A percentile compares a stretch with the other conserved stretches of the same genome.
Evolutionary conservation across 2,329 filamentous ascomycete genomes (phyloP).

Genomic region (Herpomyces periplanetae): DNA sequence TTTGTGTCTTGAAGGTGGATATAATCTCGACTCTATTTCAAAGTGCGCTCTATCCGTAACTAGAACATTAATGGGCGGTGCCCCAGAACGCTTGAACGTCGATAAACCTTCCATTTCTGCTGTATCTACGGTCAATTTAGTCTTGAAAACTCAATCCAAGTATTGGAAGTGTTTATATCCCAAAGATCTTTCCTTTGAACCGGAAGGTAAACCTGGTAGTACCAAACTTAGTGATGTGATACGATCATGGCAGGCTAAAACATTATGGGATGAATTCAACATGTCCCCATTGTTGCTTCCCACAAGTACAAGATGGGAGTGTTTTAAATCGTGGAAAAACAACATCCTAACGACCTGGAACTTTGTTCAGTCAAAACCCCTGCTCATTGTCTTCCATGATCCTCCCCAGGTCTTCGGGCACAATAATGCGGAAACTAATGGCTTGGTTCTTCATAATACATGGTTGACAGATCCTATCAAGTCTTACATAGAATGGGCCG

Average conservation of each 20-base stretch:
- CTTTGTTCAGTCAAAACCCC: conserved; percentile 20
- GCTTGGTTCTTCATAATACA: conserved; percentile 40
- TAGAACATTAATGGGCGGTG: conserved; percentile 72
- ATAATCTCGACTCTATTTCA: conserved; percentile 63
- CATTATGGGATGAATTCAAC: conserved; percentile 25
- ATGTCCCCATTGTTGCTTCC: conserved; percentile 53
- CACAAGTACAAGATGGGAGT: conserved; percentile 19
- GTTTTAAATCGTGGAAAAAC: conserved; percentile 42
- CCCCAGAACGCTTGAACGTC: conserved; percentile 20
- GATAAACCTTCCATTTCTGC: conserved; percentile 12
- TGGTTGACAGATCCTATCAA: conserved; percentile 35
- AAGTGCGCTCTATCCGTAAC: conserved; percentile 68
- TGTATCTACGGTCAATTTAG: conserved; percentile 16
- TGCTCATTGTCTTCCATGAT: conserved; percentile 65
- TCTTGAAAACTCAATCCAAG: conserved; percentile 16
- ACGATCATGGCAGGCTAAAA: conserved; percentile 29
- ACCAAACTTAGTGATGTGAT: conserved; percentile 40
- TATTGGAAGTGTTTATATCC: conserved; percentile 72
- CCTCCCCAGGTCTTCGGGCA: conserved; percentile 14
- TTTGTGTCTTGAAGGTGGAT: conserved; percentile 44
- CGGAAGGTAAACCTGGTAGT: conserved; percentile 6
- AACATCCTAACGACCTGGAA: conserved; percentile 42
- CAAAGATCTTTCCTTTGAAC: conserved; percentile 9
- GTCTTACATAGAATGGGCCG: conserved; percentile 49
- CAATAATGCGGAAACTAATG: conserved; percentile 16